phyloP scores from a whole-genome alignment of 306 rosid genomes.

The Glycine soja region DNA sequence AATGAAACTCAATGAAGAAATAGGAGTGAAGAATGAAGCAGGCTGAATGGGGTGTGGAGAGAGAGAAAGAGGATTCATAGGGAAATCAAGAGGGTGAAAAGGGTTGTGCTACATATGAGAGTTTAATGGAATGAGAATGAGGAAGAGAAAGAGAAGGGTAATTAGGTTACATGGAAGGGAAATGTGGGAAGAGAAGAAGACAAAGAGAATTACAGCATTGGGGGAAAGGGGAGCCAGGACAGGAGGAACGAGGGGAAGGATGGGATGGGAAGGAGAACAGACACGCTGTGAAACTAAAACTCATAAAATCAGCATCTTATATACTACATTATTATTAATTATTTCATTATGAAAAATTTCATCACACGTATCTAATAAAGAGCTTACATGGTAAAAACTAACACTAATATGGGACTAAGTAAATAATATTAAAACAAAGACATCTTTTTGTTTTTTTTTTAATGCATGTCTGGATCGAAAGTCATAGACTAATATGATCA shows the following conservation, averaged over 20 bases:
- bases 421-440: neutral
- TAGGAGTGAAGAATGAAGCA: conserved; percentile 51
- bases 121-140: conserved; percentile 7
- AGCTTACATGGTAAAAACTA: neutral
- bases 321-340: neutral
- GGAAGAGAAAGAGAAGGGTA: conserved; percentile 35
- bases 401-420: neutral
- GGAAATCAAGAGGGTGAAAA: conserved; percentile 69
- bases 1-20: conserved; percentile 28
- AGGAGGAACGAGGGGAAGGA: conserved; percentile 33
- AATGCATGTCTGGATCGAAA: no score
- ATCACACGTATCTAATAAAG: neutral
- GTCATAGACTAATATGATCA: neutral
- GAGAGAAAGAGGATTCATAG: conserved; percentile 28
- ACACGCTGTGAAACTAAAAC: conserved; percentile 63
- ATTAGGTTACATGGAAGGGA: conserved; percentile 34
- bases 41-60: conserved; percentile 41
- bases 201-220: conserved; percentile 67
- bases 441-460: neutral
- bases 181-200: conserved; percentile 15
- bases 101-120: conserved; percentile 55
- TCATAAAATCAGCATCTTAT: conserved; percentile 44
- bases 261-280: conserved; percentile 45
- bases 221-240: neutral
- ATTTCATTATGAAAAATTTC: neutral